Evolutionary conservation across 345 rosid genomes (phyloP).

Genomic region (Boechera retrofracta): DNA sequence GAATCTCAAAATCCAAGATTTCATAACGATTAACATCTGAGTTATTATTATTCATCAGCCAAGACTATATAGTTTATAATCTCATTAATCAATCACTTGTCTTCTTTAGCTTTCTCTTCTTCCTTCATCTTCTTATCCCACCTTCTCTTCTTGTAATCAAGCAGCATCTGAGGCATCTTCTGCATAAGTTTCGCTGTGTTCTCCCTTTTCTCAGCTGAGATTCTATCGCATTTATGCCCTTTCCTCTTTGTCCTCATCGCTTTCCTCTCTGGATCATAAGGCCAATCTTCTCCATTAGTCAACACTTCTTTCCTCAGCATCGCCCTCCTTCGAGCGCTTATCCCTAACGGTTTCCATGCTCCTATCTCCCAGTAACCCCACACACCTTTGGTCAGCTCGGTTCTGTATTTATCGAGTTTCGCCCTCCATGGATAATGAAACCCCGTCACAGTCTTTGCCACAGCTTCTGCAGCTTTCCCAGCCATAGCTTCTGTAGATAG

Average conservation of each 20-base stretch:
- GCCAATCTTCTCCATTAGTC: slow-evolving; percentile 78
- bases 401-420: slow-evolving; percentile 70
- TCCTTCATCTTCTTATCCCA: slow-evolving; percentile 98
- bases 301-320: slow-evolving; percentile 90
- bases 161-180: slow-evolving; percentile 86
- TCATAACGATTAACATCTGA: slow-evolving; percentile 14
- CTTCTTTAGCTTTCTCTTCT: slow-evolving; percentile 72
- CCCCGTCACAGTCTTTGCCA: slow-evolving; percentile 57
- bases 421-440: slow-evolving; percentile 87
- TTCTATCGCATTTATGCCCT: slow-evolving; percentile 84
- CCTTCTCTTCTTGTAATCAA: slow-evolving; percentile 87
- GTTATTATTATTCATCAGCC: slow-evolving; percentile 28
- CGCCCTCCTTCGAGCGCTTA: slow-evolving; percentile 85
- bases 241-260: slow-evolving; percentile 83
- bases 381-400: slow-evolving; percentile 79
- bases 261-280: slow-evolving; percentile 87
- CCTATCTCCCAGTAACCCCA: slow-evolving; percentile 97
- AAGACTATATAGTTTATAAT: neutral
- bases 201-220: slow-evolving; percentile 80
- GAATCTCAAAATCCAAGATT: neutral
- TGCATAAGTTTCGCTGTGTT: slow-evolving; percentile 84
- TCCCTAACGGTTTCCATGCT: slow-evolving; percentile 87
- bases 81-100: slow-evolving; percentile 25
- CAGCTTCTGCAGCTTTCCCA: slow-evolving; percentile 70
- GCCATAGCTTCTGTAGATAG: slow-evolving; percentile 58